Percentiles rank a stretch among this genome's conserved stretches.
These are phyloP conservation scores for Nakazawaea ernobii DNA, from an alignment of 805 yeast species.

Conservation along the genomic window DNA sequence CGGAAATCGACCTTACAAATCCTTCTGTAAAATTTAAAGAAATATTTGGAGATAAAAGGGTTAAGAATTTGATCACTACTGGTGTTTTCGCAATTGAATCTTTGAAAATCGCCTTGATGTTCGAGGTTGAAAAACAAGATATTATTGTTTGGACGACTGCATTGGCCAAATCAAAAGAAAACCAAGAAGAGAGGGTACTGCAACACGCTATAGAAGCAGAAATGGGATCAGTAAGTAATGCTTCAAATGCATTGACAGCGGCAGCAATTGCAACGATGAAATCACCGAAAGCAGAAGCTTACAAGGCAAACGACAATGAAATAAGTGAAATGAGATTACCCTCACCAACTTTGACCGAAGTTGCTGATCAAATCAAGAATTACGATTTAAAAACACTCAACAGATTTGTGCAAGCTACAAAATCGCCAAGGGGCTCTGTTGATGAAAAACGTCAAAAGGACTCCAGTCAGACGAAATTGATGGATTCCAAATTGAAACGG, in stretches of 20 bases:
- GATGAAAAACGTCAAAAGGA: constrained; percentile 14
- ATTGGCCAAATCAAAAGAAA: constrained; percentile 41
- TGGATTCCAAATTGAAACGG: constrained; percentile 6
- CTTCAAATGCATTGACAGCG: constrained; percentile 31
- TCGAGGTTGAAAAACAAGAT: constrained; percentile 49
- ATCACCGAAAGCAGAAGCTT: constrained; percentile 2
- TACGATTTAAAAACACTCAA: constrained; percentile 9
- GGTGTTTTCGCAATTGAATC: constrained; percentile 56
- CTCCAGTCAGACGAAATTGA: constrained; percentile 1
- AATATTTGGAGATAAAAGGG: constrained; percentile 34
- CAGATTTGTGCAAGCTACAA: constrained; percentile 1
- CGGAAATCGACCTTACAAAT: constrained; percentile 50
- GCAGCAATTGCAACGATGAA: constrained; percentile 24
- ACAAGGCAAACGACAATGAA: neutral
- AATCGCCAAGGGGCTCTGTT: constrained; percentile 6
- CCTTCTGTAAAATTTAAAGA: constrained; percentile 55
- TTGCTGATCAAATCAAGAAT: constrained; percentile 7
- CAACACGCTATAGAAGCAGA: constrained; percentile 19
- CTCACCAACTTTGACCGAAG: constrained; percentile 4
- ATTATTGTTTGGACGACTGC: constrained; percentile 53
- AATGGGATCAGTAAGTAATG: constrained; percentile 26
- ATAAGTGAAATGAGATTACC: neutral
- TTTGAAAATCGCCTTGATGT: constrained; percentile 44
- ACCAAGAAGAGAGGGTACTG: constrained; percentile 40
- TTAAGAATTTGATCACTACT: constrained; percentile 28